Base-by-base conservation (phyloP, 2,329 filamentous ascomycete species). In the Fusarium sp. region DNA sequence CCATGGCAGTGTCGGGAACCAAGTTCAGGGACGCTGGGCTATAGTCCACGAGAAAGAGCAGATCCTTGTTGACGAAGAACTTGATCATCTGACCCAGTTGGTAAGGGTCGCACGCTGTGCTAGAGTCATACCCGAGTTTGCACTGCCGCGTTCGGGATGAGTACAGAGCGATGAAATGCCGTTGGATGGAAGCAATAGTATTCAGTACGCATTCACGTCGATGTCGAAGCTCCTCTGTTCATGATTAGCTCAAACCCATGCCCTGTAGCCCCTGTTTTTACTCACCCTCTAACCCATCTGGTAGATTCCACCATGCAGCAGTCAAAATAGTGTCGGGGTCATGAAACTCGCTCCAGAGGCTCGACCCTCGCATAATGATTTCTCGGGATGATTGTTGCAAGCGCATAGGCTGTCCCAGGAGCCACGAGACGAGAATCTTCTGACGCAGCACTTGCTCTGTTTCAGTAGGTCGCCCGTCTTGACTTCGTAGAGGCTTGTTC, bases 31-130 rank as follows among this genome's bases (percentile, higher is more conserved):
- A 82, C 3, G 72, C 67, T 1, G 82, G 77, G 32, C 81, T 80
- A 61, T 85, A 86, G 69, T 86, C 82, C 7, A 82, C 78, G 1
- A 91, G 75, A 33, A 81, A 83, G 4, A 92, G 69, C 0, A 91
- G 83, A 25, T 83, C 80, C 63, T 86, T 85, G 63, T 82, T 81
- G 13, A 80, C 76, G 32, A 93, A 83, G 73, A 93, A 93, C 64
- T 86, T 87, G 61, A 92, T 76, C 81, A 91, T 91, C 75, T 93
- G 89, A 19, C 90, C 90, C 1, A 93, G 82, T 74, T 93, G 90
- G 69, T 89, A 93, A 2, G 86, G 88, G 75, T 93, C 90, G 72
- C 90, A 93, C 37, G 89, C 85, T 2, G 83, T 75, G 59, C 86
- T 90, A 3, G 86, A 87, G 69, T 91, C 89, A 73, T 93, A 93